phyloP scores from a whole-genome alignment of 139 green algal genomes.

The Edaphochlamys debaryana region DNA sequence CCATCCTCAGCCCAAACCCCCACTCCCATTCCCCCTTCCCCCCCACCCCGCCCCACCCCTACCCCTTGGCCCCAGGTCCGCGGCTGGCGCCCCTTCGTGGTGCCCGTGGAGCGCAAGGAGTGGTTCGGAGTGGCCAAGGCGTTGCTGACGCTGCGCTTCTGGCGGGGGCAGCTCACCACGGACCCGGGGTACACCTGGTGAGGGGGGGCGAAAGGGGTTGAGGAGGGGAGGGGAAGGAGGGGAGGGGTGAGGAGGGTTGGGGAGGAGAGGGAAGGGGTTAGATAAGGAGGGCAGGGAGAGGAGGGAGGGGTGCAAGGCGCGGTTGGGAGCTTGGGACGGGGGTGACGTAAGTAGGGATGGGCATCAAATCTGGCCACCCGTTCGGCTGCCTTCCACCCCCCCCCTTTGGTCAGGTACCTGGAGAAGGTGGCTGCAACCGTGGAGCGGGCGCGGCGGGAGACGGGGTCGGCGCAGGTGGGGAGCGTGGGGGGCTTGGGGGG shows the following conservation, averaged over 20 bases:
- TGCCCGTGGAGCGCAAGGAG: slow-evolving; percentile 59
- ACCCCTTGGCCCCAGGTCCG: slow-evolving; percentile 27
- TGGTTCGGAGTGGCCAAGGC: slow-evolving; percentile 66
- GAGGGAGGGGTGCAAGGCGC: too few species aligned
- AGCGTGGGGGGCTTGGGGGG: too few species aligned
- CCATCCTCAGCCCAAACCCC: not conserved
- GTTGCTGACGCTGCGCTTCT: slow-evolving; percentile 67
- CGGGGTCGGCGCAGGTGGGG: slow-evolving; percentile 41
- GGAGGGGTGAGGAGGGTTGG: too few species aligned
- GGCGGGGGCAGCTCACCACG: slow-evolving; percentile 56
- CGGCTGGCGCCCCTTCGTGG: slow-evolving; percentile 58
- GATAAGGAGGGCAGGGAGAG: too few species aligned
- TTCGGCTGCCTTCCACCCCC: too few species aligned
- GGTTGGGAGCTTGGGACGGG: too few species aligned
- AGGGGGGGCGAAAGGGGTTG: too few species aligned
- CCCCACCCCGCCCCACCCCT: not conserved
- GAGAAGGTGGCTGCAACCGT: slow-evolving; percentile 62
- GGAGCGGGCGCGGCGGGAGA: slow-evolving; percentile 58
- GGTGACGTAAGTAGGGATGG: too few species aligned
- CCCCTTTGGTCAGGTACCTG: slow-evolving; percentile 65
- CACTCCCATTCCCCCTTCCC: not conserved
- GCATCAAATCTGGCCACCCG: too few species aligned
- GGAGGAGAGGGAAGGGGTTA: too few species aligned
- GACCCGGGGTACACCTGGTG: slow-evolving; percentile 64
- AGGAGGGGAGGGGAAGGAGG: too few species aligned